Percentiles rank a stretch among this genome's conserved stretches.
Evolutionary conservation across 306 rosid genomes (phyloP).

Genomic region (Castanopsis chinensis): DNA sequence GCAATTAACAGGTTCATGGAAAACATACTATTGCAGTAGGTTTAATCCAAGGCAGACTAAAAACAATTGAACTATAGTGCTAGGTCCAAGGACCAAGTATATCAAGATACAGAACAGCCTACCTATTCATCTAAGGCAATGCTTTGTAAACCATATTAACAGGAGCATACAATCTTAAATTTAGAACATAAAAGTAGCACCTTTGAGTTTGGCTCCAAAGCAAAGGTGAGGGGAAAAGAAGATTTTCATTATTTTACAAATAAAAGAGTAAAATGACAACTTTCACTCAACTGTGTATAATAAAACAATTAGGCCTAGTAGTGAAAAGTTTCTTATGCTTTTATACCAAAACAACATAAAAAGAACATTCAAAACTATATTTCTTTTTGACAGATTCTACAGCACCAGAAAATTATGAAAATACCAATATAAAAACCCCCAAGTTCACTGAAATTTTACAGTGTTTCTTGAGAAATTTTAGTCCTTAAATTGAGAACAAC

Average conservation of each 20-base stretch:
- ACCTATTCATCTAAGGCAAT: neutral
- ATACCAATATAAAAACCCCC: neutral
- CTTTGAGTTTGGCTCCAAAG: neutral
- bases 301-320: neutral
- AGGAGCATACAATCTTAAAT: neutral
- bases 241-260: neutral
- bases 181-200: neutral
- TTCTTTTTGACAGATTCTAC: neutral
- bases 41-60: neutral
- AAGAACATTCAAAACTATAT: neutral
- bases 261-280: neutral
- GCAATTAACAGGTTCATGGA: neutral
- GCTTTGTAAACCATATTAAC: neutral
- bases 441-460: neutral
- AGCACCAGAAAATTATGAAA: neutral
- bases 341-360: neutral
- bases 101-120: neutral
- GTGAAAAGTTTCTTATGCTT: neutral
- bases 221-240: neutral
- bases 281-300: neutral
- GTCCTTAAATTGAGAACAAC: neutral
- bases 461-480: neutral
- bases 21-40: neutral
- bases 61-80: neutral
- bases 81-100: neutral